These are phyloP conservation scores for Lepiota subincarnata DNA, from an alignment of 768 basidiomycete genomes.

Conservation along the genomic window DNA sequence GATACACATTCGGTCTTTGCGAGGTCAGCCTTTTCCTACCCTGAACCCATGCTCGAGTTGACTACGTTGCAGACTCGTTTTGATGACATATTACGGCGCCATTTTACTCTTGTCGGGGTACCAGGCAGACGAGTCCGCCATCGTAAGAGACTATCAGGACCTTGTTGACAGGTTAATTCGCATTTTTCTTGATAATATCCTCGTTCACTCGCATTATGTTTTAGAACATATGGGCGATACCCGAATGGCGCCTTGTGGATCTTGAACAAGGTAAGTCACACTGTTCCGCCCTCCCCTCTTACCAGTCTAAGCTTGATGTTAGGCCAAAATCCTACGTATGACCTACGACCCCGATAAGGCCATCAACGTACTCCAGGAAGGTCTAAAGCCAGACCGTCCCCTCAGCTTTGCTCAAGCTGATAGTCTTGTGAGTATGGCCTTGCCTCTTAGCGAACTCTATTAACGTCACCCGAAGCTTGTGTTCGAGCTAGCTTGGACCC, in stretches of 20 bases:
- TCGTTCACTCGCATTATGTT: neutral
- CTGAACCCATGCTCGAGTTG: neutral
- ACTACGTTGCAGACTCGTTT: slow-evolving; percentile 44
- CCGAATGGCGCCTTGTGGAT: slow-evolving; percentile 72
- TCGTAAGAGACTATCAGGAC: slow-evolving; percentile 56
- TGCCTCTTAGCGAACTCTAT: neutral
- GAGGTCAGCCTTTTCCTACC: slow-evolving; percentile 42
- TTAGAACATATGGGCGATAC: slow-evolving; percentile 52
- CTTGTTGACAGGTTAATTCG: slow-evolving; percentile 60
- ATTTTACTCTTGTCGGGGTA: slow-evolving; percentile 70
- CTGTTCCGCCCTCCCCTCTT: neutral
- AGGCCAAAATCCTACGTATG: slow-evolving; percentile 80
- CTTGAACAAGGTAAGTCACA: slow-evolving; percentile 49
- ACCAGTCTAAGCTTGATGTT: neutral
- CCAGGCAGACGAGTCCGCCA: slow-evolving; percentile 67
- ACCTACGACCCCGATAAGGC: slow-evolving; percentile 59
- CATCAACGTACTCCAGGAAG: slow-evolving; percentile 55
- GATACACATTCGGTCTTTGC: slow-evolving; percentile 79
- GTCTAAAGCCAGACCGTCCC: slow-evolving; percentile 48
- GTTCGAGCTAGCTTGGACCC: slow-evolving; percentile 78
- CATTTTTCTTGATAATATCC: neutral
- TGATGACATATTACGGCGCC: slow-evolving; percentile 79
- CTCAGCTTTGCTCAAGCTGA: slow-evolving; percentile 69
- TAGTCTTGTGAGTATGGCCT: slow-evolving; percentile 45
- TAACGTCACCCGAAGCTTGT: slow-evolving; percentile 39